Base-by-base conservation (phyloP, 148 eudicot genomes). In the Diospyros lotus region DNA sequence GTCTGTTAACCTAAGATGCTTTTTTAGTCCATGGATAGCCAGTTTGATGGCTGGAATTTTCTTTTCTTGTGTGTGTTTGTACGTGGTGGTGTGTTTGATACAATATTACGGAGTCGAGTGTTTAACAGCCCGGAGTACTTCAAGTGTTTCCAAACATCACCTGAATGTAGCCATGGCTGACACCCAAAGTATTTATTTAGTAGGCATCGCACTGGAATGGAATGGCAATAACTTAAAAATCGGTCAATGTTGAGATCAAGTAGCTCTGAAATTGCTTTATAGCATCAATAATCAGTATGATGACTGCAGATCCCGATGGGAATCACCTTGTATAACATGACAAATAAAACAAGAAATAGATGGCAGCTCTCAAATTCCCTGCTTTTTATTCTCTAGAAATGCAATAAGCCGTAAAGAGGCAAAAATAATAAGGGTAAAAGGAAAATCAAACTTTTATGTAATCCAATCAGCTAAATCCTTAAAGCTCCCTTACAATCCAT, bases 391-490 rank as follows among this genome's bases (percentile, higher is more conserved):
- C 43, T 39, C 75, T 64, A 62, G 9, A 58, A 42, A 63, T 69
- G 75, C 80, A 50, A 71, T 53, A 71, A 52, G 64, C 74, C 72
- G 56, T 55, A 44, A 62, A 76, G 45, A 3, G 54, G 46, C 10
- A 13, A n/a, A 55, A 73, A 63, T 6, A 51, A 3, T 11, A n/a
- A 62, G 9, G 41, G 28, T 13, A 42, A 12, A 5, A 9, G 18
- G 40, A 60, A 52, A 59, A 63, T 45, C 40, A 39, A 70, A 14
- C 63, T 48, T 48, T 48, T 39, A 38, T 40, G 4, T 50, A 73
- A 9, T 48, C 14, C 18, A 63, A 45, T 17, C 53, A 44, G 61
- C 76, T 64, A 51, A 64, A 77, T 60, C 65, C 60, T 64, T 68
- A 56, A 74, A 12, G 71, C 66, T 72, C 74, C 76, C 56, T 38